Percentiles rank a stretch among this genome's conserved stretches.
Conservation (phyloP, 2,329 filamentous ascomycete genomes). For the Cladosporium sp. region DNA sequence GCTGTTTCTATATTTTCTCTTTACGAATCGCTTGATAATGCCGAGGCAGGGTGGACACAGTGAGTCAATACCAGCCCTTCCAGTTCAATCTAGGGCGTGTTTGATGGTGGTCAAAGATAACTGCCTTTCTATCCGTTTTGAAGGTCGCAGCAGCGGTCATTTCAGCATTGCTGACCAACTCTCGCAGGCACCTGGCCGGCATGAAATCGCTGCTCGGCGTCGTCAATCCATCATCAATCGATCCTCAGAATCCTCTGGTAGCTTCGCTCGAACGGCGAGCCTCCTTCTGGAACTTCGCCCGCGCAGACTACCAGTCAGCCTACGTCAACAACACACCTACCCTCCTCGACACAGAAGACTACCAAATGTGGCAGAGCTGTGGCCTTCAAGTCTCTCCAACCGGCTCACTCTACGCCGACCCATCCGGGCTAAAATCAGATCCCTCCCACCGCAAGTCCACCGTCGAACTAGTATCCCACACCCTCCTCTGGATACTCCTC, state of each 20-base stretch:
- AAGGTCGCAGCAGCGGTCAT: not conserved
- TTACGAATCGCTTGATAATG: slow-evolving; percentile 66
- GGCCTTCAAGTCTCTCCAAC: slow-evolving; percentile 58
- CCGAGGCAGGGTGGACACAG: slow-evolving; percentile 57
- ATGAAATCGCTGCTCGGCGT: slow-evolving; percentile 61
- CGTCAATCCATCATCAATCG: slow-evolving; percentile 31
- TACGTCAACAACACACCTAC: slow-evolving; percentile 61
- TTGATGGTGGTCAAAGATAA: not conserved
- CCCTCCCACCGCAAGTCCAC: slow-evolving; percentile 31
- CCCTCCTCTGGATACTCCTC: slow-evolving; percentile 64
- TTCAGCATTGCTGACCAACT: not conserved
- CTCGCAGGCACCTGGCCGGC: slow-evolving; percentile 60
- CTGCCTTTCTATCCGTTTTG: not conserved
- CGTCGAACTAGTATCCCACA: slow-evolving; percentile 56
- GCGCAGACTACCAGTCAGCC: slow-evolving; percentile 42
- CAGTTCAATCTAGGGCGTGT: not conserved
- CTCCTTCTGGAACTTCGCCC: slow-evolving; percentile 68
- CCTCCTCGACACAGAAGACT: slow-evolving; percentile 61
- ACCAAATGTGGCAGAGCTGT: slow-evolving; percentile 62
- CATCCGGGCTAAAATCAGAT: slow-evolving; percentile 58
- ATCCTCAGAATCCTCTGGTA: slow-evolving; percentile 33
- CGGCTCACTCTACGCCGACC: slow-evolving; percentile 46
- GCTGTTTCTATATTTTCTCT: slow-evolving; percentile 66
- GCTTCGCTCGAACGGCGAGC: slow-evolving; percentile 52
- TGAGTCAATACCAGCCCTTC: slow-evolving; percentile 18